Evolutionary conservation across 176 grass and related monocot species (phyloP).

Genomic region (Zea luxurians): DNA sequence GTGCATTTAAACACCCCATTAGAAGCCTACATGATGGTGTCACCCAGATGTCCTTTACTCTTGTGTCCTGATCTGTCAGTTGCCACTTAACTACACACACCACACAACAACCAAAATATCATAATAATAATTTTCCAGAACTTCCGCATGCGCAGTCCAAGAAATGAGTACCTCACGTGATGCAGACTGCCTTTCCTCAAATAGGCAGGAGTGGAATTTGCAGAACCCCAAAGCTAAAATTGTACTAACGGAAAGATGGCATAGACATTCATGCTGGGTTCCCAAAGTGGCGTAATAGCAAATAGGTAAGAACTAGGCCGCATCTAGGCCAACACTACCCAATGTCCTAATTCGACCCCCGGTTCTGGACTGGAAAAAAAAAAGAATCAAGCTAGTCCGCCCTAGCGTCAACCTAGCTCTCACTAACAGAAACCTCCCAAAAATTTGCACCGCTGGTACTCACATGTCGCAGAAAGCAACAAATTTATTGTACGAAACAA

Average conservation of each 20-base stretch:
- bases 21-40: neutral
- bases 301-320: slow-evolving; percentile 21
- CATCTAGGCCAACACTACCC: slow-evolving; percentile 36
- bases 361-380: neutral
- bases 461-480: slow-evolving; percentile 11
- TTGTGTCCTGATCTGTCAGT: neutral
- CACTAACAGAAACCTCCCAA: slow-evolving; percentile 1
- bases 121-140: neutral
- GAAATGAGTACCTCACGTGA: slow-evolving; percentile 16
- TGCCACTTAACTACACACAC: slow-evolving; percentile 6
- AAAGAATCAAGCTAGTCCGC: slow-evolving; percentile 2
- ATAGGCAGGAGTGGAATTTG: neutral
- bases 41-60: neutral
- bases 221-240: neutral
- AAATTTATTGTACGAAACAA: neutral
- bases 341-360: slow-evolving; percentile 32
- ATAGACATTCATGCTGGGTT: neutral
- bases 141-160: slow-evolving; percentile 8
- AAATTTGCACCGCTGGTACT: neutral
- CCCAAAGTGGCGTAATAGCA: slow-evolving; percentile 7
- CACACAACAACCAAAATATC: neutral
- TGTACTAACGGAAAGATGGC: neutral
- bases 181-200: slow-evolving; percentile 10
- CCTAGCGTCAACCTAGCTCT: neutral
- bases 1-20: no score